Conservation (phyloP, 768 basidiomycete genomes). For the Gymnopilus junonius region DNA sequence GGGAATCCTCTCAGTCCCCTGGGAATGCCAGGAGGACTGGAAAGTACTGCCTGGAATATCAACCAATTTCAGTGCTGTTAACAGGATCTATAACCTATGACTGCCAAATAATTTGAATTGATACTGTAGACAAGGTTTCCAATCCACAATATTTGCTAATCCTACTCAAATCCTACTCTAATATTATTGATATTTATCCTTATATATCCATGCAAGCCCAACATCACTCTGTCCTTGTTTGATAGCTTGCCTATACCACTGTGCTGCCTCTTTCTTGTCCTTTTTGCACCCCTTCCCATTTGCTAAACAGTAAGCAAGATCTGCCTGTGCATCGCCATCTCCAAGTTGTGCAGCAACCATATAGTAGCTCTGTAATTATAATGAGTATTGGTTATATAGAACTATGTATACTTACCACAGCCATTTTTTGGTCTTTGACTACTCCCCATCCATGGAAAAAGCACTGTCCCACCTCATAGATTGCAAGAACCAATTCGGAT, state of each 20-base stretch:
- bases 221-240: constrained; percentile 79
- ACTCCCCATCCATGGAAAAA: constrained; percentile 95
- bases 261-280: constrained; percentile 82
- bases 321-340: constrained; percentile 85
- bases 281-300: constrained; percentile 92
- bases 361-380: constrained; percentile 70
- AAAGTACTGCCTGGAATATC: too few species aligned
- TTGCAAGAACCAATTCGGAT: constrained; percentile 84
- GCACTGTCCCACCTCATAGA: constrained; percentile 92
- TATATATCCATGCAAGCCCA: constrained; percentile 91
- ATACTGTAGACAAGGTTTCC: too few species aligned
- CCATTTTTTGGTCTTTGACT: constrained; percentile 87
- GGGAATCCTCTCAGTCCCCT: too few species aligned
- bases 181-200: constrained; percentile 71
- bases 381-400: not conserved
- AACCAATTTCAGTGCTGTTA: too few species aligned
- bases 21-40: too few species aligned
- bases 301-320: constrained; percentile 82
- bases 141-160: too few species aligned
- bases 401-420: constrained; percentile 60
- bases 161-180: too few species aligned
- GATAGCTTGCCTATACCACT: constrained; percentile 89
- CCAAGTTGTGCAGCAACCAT: constrained; percentile 82
- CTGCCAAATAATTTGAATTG: too few species aligned
- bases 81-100: too few species aligned